Percentiles rank a stretch among this genome's conserved stretches.
Evolutionary conservation across 2,329 filamentous ascomycete species (phyloP).

Genomic region (Clarireedia hainanense): DNA sequence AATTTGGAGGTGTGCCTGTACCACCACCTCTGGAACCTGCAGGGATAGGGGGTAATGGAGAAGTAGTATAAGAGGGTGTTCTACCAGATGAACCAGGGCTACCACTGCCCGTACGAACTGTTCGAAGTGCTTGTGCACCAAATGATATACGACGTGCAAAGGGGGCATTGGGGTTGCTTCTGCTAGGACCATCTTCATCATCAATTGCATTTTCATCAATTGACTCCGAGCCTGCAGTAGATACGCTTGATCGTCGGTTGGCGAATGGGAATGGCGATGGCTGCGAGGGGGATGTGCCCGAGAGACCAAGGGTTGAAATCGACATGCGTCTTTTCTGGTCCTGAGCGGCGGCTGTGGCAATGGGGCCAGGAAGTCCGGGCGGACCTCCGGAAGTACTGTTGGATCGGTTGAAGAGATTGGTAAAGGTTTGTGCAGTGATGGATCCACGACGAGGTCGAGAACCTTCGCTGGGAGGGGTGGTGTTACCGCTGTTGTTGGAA

Average conservation of each 20-base stretch:
- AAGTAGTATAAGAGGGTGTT: conserved; percentile 25
- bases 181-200: conserved; percentile 47
- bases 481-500: conserved; percentile 33
- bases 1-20: conserved; percentile 20
- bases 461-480: conserved; percentile 34
- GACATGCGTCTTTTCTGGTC: conserved; percentile 59
- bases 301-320: conserved; percentile 66
- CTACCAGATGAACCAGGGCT: conserved; percentile 27
- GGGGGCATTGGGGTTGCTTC: conserved; percentile 60
- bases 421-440: conserved; percentile 34
- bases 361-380: conserved; percentile 40
- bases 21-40: conserved; percentile 20
- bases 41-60: conserved; percentile 23
- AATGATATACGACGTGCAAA: conserved; percentile 85
- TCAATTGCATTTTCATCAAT: conserved; percentile 68
- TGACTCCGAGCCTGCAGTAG: conserved; percentile 55
- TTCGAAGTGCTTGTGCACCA: conserved; percentile 59
- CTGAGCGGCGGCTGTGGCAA: conserved; percentile 41
- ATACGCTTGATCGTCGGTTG: conserved; percentile 59
- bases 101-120: conserved; percentile 29
- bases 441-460: conserved; percentile 38
- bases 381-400: conserved; percentile 38
- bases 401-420: conserved; percentile 48
- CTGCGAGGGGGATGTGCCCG: conserved; percentile 59
- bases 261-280: conserved; percentile 41